A percentile compares a stretch with the other conserved stretches of the same genome.
These are phyloP conservation scores for Kondoa malvinella DNA, from an alignment of 768 basidiomycete genomes.

Conservation along the genomic window DNA sequence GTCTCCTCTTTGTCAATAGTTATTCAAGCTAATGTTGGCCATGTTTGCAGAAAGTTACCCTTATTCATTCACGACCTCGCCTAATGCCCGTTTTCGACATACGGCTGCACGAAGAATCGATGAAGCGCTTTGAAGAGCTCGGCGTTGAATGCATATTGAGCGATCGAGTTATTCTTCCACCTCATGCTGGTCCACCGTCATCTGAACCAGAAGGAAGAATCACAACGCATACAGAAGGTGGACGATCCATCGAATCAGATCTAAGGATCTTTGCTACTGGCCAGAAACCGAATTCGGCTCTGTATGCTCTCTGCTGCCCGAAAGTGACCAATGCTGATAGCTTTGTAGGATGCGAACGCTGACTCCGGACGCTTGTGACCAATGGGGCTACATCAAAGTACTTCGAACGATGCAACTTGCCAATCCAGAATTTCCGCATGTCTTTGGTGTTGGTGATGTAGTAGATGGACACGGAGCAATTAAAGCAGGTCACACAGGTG, in stretches of 20 bases:
- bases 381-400: constrained; percentile 21
- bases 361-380: constrained; percentile 13
- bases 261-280: constrained; percentile 27
- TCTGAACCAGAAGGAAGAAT: background rate
- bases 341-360: constrained; percentile 1
- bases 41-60: constrained; percentile 18
- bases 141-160: constrained; percentile 25
- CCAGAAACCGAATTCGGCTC: constrained; percentile 26
- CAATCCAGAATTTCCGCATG: constrained; percentile 11
- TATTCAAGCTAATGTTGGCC: background rate
- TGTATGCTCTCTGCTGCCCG: constrained; percentile 19
- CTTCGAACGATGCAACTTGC: constrained; percentile 22
- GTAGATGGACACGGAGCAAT: constrained; percentile 25
- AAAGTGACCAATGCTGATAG: background rate
- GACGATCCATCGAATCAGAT: background rate
- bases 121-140: constrained; percentile 21
- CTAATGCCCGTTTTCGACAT: constrained; percentile 25
- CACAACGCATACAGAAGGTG: background rate
- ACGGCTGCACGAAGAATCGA: constrained; percentile 22
- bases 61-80: constrained; percentile 26
- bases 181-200: constrained; percentile 8
- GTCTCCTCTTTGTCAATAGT: background rate
- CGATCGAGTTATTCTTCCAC: constrained; percentile 21
- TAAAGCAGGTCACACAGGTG: constrained; percentile 27
- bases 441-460: constrained; percentile 27